Base-by-base conservation (phyloP, 2,329 filamentous ascomycete species). In the Fonsecaea monophora region DNA sequence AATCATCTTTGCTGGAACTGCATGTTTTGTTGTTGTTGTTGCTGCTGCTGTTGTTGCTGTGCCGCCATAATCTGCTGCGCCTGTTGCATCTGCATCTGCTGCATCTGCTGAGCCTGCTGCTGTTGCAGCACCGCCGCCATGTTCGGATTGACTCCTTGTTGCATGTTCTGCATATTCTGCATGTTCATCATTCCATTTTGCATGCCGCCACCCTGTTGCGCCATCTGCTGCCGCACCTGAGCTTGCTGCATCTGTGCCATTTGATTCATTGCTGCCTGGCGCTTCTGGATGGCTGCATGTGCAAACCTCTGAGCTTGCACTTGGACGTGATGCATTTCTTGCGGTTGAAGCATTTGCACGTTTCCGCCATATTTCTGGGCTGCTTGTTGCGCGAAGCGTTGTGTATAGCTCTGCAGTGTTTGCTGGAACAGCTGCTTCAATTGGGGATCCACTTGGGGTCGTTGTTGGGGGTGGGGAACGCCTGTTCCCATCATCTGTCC, bases 51-150 rank as follows among this genome's bases (percentile, higher is more conserved):
- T 34, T 70, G 68, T 54, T 69, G 63, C n/a, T 70, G 67, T 25
- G 64, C 60, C 10, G 54, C 57, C 64, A 69, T 66, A 65, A 71
- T 68, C 61, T 72, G 71, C 38, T 73, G 72, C 2, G 69, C 67
- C 60, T 72, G 67, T 37, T 72, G 70, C 60, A 71, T 65, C 45
- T 72, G 71, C 65, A 69, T 62, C 58, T 72, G 69, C 48, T 73
- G 72, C 67, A 70, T 70, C n/a, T 73, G 71, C 35, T 71, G 71
- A 5, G 66, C 65, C 35, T 73, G 70, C 35, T 72, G 71, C 53
- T 72, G 67, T 34, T 68, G 68, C 18, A 72, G 63, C 34, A 64
- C 64, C 10, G 58, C 60, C 7, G 69, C 70, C 70, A 73, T 71
- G 58, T 70, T 73, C 9, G 65, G 64, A 45, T 48, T 48, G 25